Evolutionary conservation across 2,329 filamentous ascomycete species (phyloP).

Genomic region (Parastagonospora nodorum): DNA sequence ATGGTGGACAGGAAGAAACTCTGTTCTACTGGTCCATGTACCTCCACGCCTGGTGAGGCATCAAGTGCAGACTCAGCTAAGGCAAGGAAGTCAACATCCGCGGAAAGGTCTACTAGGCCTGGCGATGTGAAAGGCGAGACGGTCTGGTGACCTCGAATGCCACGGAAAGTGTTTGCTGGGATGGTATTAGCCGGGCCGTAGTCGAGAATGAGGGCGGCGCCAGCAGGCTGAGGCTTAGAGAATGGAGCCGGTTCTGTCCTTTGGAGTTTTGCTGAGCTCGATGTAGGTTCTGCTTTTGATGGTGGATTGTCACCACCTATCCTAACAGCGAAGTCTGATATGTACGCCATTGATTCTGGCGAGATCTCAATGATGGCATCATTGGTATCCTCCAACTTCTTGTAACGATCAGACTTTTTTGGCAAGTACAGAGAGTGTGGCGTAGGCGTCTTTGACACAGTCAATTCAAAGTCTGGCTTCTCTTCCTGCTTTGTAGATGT

Average conservation of each 20-base stretch:
- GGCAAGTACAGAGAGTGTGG: conserved; percentile 86
- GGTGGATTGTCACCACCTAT: conserved; percentile 70
- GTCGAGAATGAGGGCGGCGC: conserved; percentile 93
- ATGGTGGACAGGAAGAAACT: conserved; percentile 77
- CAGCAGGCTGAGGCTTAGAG: conserved; percentile 68
- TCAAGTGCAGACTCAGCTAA: conserved; percentile 80
- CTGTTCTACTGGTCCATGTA: conserved; percentile 90
- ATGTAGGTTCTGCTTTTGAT: conserved; percentile 19
- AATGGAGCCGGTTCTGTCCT: conserved; percentile 25
- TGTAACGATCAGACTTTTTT: conserved; percentile 78
- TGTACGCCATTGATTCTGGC: conserved; percentile 82
- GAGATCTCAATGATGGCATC: conserved; percentile 85
- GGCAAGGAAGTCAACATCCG: conserved; percentile 90
- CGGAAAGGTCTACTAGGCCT: conserved; percentile 84
- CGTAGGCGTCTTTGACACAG: conserved; percentile 74
- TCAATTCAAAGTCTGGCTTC: conserved; percentile 83
- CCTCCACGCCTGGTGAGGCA: conserved; percentile 80
- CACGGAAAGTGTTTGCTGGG: conserved; percentile 86
- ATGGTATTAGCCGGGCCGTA: conserved; percentile 83
- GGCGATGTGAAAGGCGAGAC: conserved; percentile 81
- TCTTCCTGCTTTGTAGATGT: conserved; percentile 20
- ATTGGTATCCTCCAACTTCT: conserved; percentile 68
- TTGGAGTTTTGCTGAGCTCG: conserved; percentile 15
- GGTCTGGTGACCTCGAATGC: conserved; percentile 76
- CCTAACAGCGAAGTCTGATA: conserved; percentile 77